Evolutionary conservation across 2,329 filamentous ascomycete genomes (phyloP).

Genomic region (Lomentospora prolificans): DNA sequence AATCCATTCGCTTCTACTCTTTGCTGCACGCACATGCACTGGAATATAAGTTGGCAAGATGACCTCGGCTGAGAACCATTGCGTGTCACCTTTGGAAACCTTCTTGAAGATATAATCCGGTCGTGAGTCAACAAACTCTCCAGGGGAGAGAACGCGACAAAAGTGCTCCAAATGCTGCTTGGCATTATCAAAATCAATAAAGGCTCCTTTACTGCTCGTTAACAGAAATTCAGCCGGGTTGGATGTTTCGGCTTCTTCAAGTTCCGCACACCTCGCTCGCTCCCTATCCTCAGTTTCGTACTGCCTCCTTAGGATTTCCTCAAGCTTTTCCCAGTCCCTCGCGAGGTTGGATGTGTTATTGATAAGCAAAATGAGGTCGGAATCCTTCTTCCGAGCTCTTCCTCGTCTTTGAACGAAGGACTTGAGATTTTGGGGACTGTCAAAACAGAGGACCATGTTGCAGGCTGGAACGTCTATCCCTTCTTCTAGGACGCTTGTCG

Average conservation of each 20-base stretch:
- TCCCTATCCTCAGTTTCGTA: constrained; percentile 57
- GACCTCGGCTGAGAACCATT: constrained; percentile 46
- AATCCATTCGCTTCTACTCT: constrained; percentile 48
- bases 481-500: constrained; percentile 57
- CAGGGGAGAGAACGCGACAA: constrained; percentile 50
- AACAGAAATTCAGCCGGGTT: neutral
- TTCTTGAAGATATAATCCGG: constrained; percentile 57
- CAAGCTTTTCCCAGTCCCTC: constrained; percentile 53
- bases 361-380: constrained; percentile 38
- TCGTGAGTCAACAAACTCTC: constrained; percentile 50
- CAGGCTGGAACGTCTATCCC: constrained; percentile 58
- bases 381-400: constrained; percentile 39
- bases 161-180: constrained; percentile 75
- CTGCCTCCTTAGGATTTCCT: constrained; percentile 25
- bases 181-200: constrained; percentile 64
- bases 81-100: constrained; percentile 10
- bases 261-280: constrained; percentile 29
- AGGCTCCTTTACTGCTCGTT: constrained; percentile 37
- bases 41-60: constrained; percentile 62
- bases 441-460: constrained; percentile 51
- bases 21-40: constrained; percentile 43
- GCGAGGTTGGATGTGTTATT: constrained; percentile 19
- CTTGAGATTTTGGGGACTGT: constrained; percentile 38
- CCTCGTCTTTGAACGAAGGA: constrained; percentile 50
- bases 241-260: constrained; percentile 34